Evolutionary conservation across 805 yeast species (phyloP), one percentile per base, ranked within the genome.

Genomic region (Yamadazyma scolyti): DNA sequence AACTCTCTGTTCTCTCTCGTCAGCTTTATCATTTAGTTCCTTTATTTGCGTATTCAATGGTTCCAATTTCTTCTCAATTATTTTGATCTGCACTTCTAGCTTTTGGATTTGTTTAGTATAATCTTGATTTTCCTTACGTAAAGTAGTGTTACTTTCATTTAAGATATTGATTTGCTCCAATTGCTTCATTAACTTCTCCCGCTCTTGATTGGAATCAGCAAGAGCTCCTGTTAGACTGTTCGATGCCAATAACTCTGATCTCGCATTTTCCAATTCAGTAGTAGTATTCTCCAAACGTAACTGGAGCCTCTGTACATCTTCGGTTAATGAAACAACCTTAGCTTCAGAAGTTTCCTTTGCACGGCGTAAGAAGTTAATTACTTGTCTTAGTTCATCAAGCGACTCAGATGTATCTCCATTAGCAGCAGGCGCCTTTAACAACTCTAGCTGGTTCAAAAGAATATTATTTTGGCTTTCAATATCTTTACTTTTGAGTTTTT

Each of bases 311-410:
- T 61, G 65, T 34, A 70, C 68, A 43, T 83, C 93, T 36, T 77
- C 74, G 8, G 57, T 50, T 14, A 53, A 40, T 7, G 43, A 37
- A 1, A 39, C 13, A 3, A 47, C 59, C 44, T 79, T 82, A 6
- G 77, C 70, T 28, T 77, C 80, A 1, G 79, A 66, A 4, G 79
- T 64, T 40, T 87, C 95, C 46, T 80, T 82, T 43, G 85, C 94
- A 39, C 81, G 76, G 27, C 89, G 79, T 35, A 87, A 60, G 45
- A 72, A 79, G 2, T 68, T 50, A 20, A 87, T 58, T 16, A 86
- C 68, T 40, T 79, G 79, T 30, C 54, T 54, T 28, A 60, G 37
- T 18, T 58, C 64, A n/a, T 27, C 25, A 6, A 42, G 47, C 8
- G 39, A 35, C 8, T 29, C 44, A 11, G 35, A 32, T 16, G 26